These are phyloP conservation scores for Coemansia sp. DNA, from an alignment of 192 early-diverging fungal genomes.

Conservation along the genomic window DNA sequence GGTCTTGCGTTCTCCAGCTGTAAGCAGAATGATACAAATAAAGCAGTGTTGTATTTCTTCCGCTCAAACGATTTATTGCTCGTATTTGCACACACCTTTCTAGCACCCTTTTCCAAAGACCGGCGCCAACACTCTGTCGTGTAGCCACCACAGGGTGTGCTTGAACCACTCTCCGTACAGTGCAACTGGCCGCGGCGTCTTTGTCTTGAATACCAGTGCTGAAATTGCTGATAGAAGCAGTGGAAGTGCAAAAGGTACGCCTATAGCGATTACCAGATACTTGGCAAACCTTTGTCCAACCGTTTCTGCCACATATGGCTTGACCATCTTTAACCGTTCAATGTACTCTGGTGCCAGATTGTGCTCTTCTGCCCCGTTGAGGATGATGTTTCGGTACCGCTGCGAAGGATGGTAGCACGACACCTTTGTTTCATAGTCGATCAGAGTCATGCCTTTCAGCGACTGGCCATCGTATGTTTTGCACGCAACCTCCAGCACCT, in stretches of 20 bases:
- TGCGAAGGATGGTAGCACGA: conserved; percentile 32
- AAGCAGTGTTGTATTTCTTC: too few species aligned
- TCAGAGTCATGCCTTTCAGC: conserved; percentile 28
- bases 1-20: too few species aligned
- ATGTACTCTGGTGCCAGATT: conserved; percentile 36
- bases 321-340: conserved; percentile 20
- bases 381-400: conserved; percentile 39
- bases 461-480: conserved; percentile 25
- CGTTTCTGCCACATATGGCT: conserved; percentile 25
- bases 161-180: conserved; percentile 23
- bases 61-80: too few species aligned
- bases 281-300: conserved; percentile 39
- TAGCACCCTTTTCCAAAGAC: conserved; percentile 41
- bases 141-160: conserved; percentile 26
- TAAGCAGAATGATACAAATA: too few species aligned
- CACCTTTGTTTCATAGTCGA: conserved; percentile 10
- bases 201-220: conserved; percentile 25
- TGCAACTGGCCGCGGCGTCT: conserved; percentile 24
- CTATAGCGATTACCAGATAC: conserved; percentile 13
- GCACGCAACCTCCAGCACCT: conserved; percentile 30
- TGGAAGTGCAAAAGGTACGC: conserved; percentile 24
- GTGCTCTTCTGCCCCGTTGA: conserved; percentile 46
- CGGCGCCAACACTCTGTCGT: conserved; percentile 32
- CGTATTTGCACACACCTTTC: too few species aligned
- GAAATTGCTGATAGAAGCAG: conserved; percentile 6